Conservation (phyloP, 1,284 basidiomycete species). For the Naganishia sp. region DNA sequence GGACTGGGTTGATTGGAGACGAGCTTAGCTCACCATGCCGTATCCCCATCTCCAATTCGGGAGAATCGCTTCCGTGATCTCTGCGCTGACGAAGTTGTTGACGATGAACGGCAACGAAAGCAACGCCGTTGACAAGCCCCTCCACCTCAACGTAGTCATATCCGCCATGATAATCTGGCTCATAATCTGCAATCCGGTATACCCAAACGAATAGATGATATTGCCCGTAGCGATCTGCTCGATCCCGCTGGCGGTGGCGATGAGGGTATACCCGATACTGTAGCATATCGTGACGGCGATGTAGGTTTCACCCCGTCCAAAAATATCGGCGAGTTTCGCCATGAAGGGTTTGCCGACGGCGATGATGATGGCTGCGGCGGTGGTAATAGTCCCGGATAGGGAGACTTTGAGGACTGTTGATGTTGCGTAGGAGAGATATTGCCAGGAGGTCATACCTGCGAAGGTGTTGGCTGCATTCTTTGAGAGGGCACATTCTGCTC, state of each 20-base stretch:
- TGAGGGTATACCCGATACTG: constrained; percentile 62
- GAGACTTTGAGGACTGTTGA: constrained; percentile 60
- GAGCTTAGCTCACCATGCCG: constrained; percentile 55
- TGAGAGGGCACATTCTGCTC: background rate
- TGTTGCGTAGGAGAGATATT: constrained; percentile 66
- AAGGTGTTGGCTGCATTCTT: background rate
- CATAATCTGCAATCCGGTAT: constrained; percentile 67
- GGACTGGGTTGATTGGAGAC: no score
- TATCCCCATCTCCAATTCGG: constrained; percentile 73
- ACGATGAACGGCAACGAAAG: constrained; percentile 69
- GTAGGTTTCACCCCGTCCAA: constrained; percentile 61
- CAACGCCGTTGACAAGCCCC: constrained; percentile 68
- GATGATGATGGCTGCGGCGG: constrained; percentile 58
- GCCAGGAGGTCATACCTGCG: constrained; percentile 61
- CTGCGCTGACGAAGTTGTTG: constrained; percentile 62
- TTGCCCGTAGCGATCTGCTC: constrained; percentile 61
- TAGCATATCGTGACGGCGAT: constrained; percentile 60
- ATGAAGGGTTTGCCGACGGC: constrained; percentile 75
- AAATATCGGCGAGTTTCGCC: constrained; percentile 73
- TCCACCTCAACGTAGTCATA: constrained; percentile 74
- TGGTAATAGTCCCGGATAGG: constrained; percentile 64
- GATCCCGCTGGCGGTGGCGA: constrained; percentile 65
- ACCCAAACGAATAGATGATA: constrained; percentile 55
- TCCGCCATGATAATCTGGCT: constrained; percentile 77
- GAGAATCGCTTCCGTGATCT: constrained; percentile 64